Evolutionary conservation across 352 stramenopile genomes (phyloP).

Genomic region (Phytophthora sp.): DNA sequence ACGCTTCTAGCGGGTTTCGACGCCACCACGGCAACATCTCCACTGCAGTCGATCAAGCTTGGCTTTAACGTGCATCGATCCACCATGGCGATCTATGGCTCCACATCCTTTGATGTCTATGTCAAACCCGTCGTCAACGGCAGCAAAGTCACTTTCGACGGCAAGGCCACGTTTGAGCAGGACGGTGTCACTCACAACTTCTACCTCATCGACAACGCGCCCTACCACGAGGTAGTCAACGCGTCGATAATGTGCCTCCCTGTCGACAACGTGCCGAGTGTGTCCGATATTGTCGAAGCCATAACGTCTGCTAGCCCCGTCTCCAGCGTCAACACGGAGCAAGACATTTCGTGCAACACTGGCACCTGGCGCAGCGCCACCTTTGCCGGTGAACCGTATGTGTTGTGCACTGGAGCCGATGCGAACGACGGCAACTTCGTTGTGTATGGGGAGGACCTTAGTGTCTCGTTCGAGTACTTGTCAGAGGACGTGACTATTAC

Average conservation of each 20-base stretch:
- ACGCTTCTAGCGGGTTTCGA: not conserved
- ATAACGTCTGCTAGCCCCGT: conserved; percentile 38
- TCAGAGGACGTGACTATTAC: conserved; percentile 27
- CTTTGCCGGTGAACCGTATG: conserved; percentile 52
- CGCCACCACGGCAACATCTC: conserved; percentile 2
- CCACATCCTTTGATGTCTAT: conserved; percentile 45
- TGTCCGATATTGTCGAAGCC: conserved; percentile 39
- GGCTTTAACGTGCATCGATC: conserved; percentile 51
- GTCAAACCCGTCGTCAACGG: conserved; percentile 38
- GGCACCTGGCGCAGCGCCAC: conserved; percentile 44
- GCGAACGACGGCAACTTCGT: conserved; percentile 36
- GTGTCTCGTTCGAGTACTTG: conserved; percentile 36
- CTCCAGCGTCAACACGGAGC: conserved; percentile 40
- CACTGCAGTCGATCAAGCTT: conserved; percentile 40
- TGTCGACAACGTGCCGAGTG: conserved; percentile 27
- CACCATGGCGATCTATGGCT: conserved; percentile 48
- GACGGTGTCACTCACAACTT: conserved; percentile 46
- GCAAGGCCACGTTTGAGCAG: conserved; percentile 38
- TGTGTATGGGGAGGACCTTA: conserved; percentile 56
- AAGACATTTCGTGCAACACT: conserved; percentile 49
- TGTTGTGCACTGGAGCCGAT: conserved; percentile 46
- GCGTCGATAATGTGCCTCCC: conserved; percentile 25
- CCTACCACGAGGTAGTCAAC: conserved; percentile 35
- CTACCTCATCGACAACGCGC: conserved; percentile 40
- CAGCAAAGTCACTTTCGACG: conserved; percentile 45